These are phyloP conservation scores for Pythium chondricola DNA, from an alignment of 352 stramenopile genomes.

Conservation along the genomic window DNA sequence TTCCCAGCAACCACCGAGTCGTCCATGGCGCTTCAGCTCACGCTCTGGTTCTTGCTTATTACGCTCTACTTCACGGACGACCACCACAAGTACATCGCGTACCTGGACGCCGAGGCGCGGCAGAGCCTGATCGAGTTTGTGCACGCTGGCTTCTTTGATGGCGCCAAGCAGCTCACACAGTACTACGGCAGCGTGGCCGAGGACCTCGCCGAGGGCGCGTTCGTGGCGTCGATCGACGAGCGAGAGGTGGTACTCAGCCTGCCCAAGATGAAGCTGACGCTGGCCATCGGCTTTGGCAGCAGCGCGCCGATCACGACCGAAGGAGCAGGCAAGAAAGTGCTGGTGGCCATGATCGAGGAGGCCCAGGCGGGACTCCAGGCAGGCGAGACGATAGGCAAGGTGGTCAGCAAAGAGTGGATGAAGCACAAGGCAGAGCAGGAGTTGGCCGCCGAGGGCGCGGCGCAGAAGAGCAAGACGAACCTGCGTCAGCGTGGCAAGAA, in stretches of 20 bases:
- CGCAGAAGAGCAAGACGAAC: constrained; percentile 16
- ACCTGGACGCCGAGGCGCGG: constrained; percentile 71
- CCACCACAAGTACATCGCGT: constrained; percentile 54
- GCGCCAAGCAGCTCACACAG: constrained; percentile 57
- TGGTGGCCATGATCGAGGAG: constrained; percentile 65
- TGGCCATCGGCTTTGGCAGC: constrained; percentile 76
- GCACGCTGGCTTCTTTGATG: constrained; percentile 78
- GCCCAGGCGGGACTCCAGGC: constrained; percentile 43
- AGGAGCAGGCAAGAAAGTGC: constrained; percentile 60
- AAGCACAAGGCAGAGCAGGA: constrained; percentile 43
- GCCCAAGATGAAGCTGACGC: constrained; percentile 79
- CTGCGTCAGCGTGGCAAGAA: constrained; percentile 42
- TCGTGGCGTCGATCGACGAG: constrained; percentile 72
- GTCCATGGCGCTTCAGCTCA: constrained; percentile 90
- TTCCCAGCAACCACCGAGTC: constrained; percentile 91
- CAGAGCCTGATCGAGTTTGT: constrained; percentile 61
- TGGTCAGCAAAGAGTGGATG: constrained; percentile 63
- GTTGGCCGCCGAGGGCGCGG: constrained; percentile 17
- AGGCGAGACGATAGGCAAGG: constrained; percentile 72
- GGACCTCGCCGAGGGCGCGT: constrained; percentile 55
- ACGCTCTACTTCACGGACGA: constrained; percentile 68
- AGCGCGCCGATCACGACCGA: constrained; percentile 68
- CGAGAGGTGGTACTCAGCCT: constrained; percentile 68
- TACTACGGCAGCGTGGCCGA: constrained; percentile 84
- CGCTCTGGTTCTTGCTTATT: constrained; percentile 84